Evolutionary conservation across 1,284 basidiomycete genomes (phyloP).

Genomic region (Cerioporus squamosus): DNA sequence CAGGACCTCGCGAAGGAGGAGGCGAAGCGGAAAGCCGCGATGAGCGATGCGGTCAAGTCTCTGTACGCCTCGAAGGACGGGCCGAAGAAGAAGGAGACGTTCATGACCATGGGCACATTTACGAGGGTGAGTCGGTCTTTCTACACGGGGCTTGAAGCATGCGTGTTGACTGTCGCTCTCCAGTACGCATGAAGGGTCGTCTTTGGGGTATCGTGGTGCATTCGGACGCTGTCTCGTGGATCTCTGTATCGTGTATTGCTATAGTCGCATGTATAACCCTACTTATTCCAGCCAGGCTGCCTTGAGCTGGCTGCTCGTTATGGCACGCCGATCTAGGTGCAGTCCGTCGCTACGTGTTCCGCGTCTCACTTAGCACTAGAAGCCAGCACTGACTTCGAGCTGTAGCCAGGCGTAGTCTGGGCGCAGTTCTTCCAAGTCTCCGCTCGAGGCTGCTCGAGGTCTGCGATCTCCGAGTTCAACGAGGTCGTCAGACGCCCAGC

Average conservation of each 20-base stretch:
- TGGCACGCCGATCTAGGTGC: too few relatives aligned
- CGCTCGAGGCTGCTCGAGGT: too few relatives aligned
- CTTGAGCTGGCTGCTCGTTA: too few relatives aligned
- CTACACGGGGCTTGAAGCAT: neutral
- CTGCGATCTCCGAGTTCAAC: too few relatives aligned
- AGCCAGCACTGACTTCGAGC: too few relatives aligned
- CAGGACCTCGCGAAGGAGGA: slow-evolving; percentile 72
- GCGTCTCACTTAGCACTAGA: too few relatives aligned
- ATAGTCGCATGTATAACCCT: too few relatives aligned
- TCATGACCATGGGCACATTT: slow-evolving; percentile 84
- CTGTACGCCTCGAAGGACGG: slow-evolving; percentile 61
- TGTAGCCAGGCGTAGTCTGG: too few relatives aligned
- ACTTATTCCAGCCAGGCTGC: too few relatives aligned
- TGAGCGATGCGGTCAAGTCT: slow-evolving; percentile 78
- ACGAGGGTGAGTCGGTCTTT: slow-evolving; percentile 64
- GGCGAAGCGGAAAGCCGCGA: slow-evolving; percentile 71
- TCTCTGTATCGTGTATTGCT: neutral
- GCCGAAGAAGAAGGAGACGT: slow-evolving; percentile 70
- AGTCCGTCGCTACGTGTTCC: too few relatives aligned
- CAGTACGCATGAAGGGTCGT: slow-evolving; percentile 6
- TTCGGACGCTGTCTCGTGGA: neutral
- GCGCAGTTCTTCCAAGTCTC: too few relatives aligned
- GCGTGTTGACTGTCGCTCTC: neutral
- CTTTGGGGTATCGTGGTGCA: neutral
- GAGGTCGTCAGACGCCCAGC: too few relatives aligned